These are phyloP conservation scores for Deuterostichococcus epilithicus DNA, from an alignment of 139 green algal genomes.

Conservation along the genomic window DNA sequence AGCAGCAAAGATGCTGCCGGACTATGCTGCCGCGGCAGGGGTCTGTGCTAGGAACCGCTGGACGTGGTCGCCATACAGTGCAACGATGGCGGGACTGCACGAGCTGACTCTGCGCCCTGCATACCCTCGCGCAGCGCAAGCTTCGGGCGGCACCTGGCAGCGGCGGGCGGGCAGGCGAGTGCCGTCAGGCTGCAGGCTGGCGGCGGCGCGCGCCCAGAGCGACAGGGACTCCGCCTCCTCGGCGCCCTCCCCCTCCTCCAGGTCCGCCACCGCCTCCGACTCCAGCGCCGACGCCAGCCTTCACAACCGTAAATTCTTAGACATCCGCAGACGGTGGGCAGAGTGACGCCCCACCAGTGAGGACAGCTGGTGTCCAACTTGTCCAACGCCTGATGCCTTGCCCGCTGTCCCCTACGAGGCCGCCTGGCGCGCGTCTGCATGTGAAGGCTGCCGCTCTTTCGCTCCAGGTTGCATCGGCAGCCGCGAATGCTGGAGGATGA, in stretches of 20 bases:
- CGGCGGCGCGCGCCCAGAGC: constrained; percentile 31
- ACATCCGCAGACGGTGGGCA: no score
- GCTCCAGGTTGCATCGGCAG: no score
- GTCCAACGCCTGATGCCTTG: no score
- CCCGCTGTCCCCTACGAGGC: no score
- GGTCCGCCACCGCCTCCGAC: constrained; percentile 22
- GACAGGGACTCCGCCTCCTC: constrained; percentile 32
- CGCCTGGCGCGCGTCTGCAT: no score
- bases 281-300: constrained; percentile 3
- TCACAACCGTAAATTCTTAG: constrained; percentile 12
- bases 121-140: constrained; percentile 15
- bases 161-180: constrained; percentile 27
- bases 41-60: no score
- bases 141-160: constrained; percentile 34
- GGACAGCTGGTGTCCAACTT: not conserved
- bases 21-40: no score
- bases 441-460: no score
- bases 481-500: no score
- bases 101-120: constrained; percentile 28
- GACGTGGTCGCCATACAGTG: no score
- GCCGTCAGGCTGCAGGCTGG: constrained; percentile 49
- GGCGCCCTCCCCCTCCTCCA: not conserved
- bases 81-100: no score
- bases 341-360: not conserved
- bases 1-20: no score